phyloP scores from a whole-genome alignment of 208 protist species.

The Tritrichomonas foetus region DNA sequence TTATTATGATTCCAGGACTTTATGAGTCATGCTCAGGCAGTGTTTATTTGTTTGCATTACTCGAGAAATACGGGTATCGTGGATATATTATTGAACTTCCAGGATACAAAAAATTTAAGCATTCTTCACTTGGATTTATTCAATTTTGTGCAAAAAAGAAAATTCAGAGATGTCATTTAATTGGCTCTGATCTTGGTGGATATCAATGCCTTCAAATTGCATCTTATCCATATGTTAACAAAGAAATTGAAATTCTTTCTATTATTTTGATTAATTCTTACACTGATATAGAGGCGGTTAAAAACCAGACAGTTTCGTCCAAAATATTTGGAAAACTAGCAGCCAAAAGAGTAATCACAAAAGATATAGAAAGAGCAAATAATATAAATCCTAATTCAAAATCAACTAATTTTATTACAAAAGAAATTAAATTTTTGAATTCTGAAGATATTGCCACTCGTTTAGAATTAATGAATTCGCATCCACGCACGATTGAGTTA shows the following conservation, averaged over 20 bases:
- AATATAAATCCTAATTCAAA: no score
- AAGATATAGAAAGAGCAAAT: no score
- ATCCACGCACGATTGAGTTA: neutral
- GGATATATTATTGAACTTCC: neutral
- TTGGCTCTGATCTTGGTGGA: conserved; percentile 21
- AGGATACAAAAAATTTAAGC: neutral
- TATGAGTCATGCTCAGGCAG: neutral
- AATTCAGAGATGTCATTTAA: neutral
- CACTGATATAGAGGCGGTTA: no score
- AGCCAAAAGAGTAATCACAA: neutral
- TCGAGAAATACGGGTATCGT: neutral
- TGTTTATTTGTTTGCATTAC: neutral
- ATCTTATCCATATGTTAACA: neutral
- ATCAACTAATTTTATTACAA: neutral
- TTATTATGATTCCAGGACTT: neutral
- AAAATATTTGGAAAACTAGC: neutral
- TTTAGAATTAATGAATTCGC: neutral
- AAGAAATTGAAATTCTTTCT: neutral
- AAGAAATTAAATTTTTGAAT: neutral
- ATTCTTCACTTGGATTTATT: neutral
- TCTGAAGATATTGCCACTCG: neutral
- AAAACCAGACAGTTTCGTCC: no score
- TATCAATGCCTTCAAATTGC: neutral
- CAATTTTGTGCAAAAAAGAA: neutral
- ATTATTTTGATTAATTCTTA: neutral